These are phyloP conservation scores for Cercospora sojina DNA, from an alignment of 2,329 filamentous ascomycete species.

Conservation along the genomic window DNA sequence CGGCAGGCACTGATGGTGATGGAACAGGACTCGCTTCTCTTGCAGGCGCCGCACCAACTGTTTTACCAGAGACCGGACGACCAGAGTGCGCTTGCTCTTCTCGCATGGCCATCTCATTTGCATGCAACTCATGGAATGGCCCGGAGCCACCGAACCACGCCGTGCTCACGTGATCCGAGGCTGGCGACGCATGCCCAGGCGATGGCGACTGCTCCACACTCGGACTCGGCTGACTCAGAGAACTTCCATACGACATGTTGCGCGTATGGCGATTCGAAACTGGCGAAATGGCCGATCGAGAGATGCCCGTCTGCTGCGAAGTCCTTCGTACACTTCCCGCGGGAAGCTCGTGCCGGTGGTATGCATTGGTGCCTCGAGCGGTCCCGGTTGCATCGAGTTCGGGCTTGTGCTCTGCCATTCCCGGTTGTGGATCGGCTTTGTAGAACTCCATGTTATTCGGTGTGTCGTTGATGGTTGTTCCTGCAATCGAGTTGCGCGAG, in stretches of 20 bases:
- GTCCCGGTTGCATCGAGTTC: slow-evolving; percentile 20
- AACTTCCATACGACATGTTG: slow-evolving; percentile 15
- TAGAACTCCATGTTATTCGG: slow-evolving; percentile 15
- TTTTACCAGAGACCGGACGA: neutral
- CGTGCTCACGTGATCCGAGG: neutral
- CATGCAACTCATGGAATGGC: neutral
- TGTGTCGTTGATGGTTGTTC: slow-evolving; percentile 21
- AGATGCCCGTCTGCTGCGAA: slow-evolving; percentile 18
- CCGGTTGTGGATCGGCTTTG: slow-evolving; percentile 10
- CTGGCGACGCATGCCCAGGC: slow-evolving; percentile 1
- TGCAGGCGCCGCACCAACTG: neutral
- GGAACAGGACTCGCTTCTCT: neutral
- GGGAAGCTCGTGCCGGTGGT: slow-evolving; percentile 22
- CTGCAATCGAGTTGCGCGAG: slow-evolving; percentile 18
- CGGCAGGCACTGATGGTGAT: neutral
- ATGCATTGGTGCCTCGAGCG: slow-evolving; percentile 11
- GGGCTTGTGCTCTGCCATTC: slow-evolving; percentile 17
- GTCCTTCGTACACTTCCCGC: slow-evolving; percentile 16
- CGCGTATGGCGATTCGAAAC: slow-evolving; percentile 18
- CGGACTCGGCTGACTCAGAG: slow-evolving; percentile 13
- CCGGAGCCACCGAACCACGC: slow-evolving; percentile 1
- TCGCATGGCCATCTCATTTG: slow-evolving; percentile 5
- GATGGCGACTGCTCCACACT: slow-evolving; percentile 6
- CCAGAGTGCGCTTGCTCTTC: neutral
- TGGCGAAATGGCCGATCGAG: slow-evolving; percentile 22